phyloP scores from a whole-genome alignment of 1,284 basidiomycete species.

The Sanghuangporus baumii region DNA sequence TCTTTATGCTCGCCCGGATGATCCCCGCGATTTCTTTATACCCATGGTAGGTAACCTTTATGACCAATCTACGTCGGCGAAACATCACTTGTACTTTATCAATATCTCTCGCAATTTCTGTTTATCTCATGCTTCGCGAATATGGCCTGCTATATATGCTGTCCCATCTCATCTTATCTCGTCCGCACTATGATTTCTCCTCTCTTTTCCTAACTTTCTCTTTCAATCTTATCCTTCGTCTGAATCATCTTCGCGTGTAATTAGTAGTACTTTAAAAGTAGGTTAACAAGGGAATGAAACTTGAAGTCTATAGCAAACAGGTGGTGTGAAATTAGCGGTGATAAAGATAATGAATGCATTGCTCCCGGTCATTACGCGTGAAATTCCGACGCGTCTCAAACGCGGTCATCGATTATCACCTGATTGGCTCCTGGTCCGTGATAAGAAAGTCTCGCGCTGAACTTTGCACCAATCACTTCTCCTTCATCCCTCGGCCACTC shows the following conservation, averaged over 20 bases:
- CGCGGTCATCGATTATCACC: not conserved
- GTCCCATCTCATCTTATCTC: not conserved
- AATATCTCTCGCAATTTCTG: slow-evolving; percentile 6
- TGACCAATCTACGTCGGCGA: not conserved
- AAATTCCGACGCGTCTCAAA: not conserved
- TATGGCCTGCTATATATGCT: not conserved
- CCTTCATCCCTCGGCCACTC: not conserved
- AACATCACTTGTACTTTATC: not conserved
- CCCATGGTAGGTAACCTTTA: not conserved
- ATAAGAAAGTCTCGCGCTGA: not conserved
- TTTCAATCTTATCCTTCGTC: not conserved
- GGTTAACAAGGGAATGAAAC: not conserved
- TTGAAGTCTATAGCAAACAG: not conserved
- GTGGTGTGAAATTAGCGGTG: not conserved
- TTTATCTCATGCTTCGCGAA: not conserved
- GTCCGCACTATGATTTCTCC: not conserved
- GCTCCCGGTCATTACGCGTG: not conserved
- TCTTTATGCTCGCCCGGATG: not conserved
- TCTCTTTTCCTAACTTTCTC: not conserved
- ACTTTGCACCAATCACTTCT: not conserved
- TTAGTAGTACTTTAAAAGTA: not conserved
- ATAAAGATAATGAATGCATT: too few species aligned
- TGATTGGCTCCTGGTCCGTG: too few species aligned
- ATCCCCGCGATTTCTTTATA: not conserved
- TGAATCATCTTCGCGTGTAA: not conserved